Conservation (phyloP, 1,284 basidiomycete genomes). For the Volvariella volvacea region DNA sequence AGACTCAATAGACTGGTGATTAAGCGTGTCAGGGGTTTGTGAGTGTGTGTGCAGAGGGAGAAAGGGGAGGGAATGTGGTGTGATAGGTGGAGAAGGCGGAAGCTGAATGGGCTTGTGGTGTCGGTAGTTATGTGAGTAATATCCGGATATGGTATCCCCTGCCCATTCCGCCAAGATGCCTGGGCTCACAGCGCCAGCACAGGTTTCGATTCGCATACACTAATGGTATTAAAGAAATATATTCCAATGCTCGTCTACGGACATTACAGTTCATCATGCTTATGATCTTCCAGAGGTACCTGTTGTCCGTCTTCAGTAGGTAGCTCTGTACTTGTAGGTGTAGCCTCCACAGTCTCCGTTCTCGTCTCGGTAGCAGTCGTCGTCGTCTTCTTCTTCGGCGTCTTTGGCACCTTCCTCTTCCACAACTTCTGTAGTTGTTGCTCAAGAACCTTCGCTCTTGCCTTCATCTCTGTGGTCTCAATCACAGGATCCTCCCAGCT, state of each 20-base stretch:
- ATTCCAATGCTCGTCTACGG: neutral
- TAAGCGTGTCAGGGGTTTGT: no score
- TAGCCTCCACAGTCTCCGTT: neutral
- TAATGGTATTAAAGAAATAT: neutral
- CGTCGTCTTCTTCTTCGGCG: conserved; percentile 40
- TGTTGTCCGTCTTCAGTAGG: neutral
- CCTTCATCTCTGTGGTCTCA: conserved; percentile 76
- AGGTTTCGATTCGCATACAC: no score
- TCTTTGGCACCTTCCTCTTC: conserved; percentile 56
- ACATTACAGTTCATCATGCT: conserved; percentile 12
- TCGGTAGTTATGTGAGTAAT: no score
- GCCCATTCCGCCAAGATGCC: no score
- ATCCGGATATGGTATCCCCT: neutral
- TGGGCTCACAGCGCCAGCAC: no score
- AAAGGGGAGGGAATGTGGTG: neutral
- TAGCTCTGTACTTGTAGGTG: neutral
- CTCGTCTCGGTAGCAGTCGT: conserved; percentile 3
- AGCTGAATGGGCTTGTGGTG: neutral
- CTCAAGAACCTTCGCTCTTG: conserved; percentile 74
- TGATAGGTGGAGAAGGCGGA: neutral
- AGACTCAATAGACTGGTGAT: conserved; percentile 5
- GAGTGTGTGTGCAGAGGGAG: conserved; percentile 1
- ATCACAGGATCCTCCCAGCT: conserved; percentile 78
- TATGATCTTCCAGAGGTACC: conserved; percentile 3
- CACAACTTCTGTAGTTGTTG: conserved; percentile 61